Base-by-base conservation (phyloP, 2,329 filamentous ascomycete species). In the Catunica adiposa region DNA sequence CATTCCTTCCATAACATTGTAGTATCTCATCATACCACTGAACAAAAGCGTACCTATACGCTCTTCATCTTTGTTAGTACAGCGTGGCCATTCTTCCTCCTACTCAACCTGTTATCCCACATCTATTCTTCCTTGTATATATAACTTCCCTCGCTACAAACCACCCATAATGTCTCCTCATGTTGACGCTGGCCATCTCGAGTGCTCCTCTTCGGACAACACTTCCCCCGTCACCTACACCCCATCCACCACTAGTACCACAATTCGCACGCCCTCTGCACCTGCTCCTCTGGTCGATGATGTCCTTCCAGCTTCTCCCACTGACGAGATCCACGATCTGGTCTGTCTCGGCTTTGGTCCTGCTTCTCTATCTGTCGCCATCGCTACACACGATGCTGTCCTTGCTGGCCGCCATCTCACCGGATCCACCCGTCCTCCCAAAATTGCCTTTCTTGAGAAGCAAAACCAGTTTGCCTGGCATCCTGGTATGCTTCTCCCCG, bases 281-380 rank as follows among this genome's bases (percentile, higher is more conserved):
- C 37, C 26, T 34, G 38, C 47, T 31, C 20, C 51, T 5, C 23
- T 44, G 8, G 46, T 57, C 3, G 31, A 51, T 26, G n/a, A 71
- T 58, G 58, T 60, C 53, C 69, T 84, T 15, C 71, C 67, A 53
- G 69, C 76, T n/a, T 73, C 76, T 2, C 69, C 73, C 25, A 67
- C 75, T 54, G 76, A 83, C 60, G 78, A 85, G 52, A 71, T 88
- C 31, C 83, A 89, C 66, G 90, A 97, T 67, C 73, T 97, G 54
- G 73, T 97, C 62, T 95, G 89, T 68, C 80, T 95, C 56, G 90
- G 90, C 23, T 97, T 97, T 65, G 90, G 90, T 6, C 90, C 90
- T 20, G 90, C 90, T 26, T 92, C 88, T 59, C 75, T 97, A 37
- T 84, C 89, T 17, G 84, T 97, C 60, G 90, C 87, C 14, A 84